Percentiles rank a stretch among this genome's conserved stretches.
phyloP scores from a whole-genome alignment of 495 filamentous ascomycete genomes.

The Halenospora varia region DNA sequence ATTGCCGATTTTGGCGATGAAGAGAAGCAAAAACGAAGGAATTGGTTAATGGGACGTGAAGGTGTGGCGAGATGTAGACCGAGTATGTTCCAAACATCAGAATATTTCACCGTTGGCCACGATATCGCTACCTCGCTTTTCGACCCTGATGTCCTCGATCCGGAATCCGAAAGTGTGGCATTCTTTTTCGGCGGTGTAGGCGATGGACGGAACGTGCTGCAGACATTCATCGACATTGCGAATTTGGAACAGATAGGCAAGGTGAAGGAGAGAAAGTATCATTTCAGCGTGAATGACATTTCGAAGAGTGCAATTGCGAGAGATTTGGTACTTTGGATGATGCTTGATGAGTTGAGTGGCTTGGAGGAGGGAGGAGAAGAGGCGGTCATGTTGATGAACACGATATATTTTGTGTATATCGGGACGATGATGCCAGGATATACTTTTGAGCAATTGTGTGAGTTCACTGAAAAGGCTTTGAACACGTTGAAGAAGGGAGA shows the following conservation, averaged over 20 bases:
- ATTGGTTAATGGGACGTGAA: too few relatives aligned
- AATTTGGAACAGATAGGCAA: neutral
- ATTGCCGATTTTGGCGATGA: too few relatives aligned
- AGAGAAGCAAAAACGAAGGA: too few relatives aligned
- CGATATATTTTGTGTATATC: neutral
- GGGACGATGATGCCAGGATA: neutral
- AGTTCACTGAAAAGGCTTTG: neutral
- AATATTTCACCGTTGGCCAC: neutral
- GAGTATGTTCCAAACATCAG: neutral
- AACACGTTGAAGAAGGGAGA: neutral
- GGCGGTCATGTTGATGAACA: neutral
- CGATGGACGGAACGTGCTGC: neutral
- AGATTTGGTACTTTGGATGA: neutral
- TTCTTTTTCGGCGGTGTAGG: neutral
- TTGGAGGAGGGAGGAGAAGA: neutral
- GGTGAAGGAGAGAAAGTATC: neutral
- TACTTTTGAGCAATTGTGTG: neutral
- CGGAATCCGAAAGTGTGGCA: neutral
- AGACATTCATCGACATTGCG: neutral
- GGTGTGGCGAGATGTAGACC: neutral
- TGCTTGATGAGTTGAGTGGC: neutral
- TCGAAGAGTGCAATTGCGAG: neutral
- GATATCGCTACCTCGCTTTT: neutral
- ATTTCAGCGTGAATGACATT: neutral
- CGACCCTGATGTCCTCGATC: neutral